Base-by-base conservation (phyloP, 2,329 filamentous ascomycete genomes). In the Beauveria sp. region DNA sequence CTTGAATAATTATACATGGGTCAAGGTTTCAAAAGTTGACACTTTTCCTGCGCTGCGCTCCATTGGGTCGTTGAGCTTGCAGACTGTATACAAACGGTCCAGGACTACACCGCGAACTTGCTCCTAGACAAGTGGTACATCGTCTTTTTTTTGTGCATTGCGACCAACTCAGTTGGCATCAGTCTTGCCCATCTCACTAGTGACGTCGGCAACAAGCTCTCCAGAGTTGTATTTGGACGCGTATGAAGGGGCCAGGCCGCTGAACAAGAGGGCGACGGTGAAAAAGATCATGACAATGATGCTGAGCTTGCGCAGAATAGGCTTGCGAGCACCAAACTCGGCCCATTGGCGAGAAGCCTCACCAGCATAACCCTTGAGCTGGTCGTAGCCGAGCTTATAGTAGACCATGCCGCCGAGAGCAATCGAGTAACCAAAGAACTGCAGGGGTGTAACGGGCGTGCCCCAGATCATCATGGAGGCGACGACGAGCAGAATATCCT, bases 371-470 rank as follows among this genome's bases (percentile, higher is more conserved):
- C 87, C 87, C 79, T 87, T 90, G 69, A 95, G 76, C 73, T 89
- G 88, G 58, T 93, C 89, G 62, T 82, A 82, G 62, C 88, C 88
- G 58, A 90, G 84, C 80, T 90, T 90, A 81, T 90, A 91, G 81
- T 88, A 90, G 67, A 91, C 76, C 78, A 95, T 89, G 70, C 90
- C 90, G 65, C 79, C 81, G 38, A 95, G 85, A 56, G 90, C 89
- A 71, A 95, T 90, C 74, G 82, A 83, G 82, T 93, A 95, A 67
- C 90, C 90, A 72, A 93, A 92, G 74, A 89, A 88, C 79, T 95
- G 90, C 62, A 93, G 83, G 61, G 78, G 78, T 18, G 88, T 85
- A 65, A 93, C 87, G 59, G 87, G 84, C 65, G 90, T 90, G 68
- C 85, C 84, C 88, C 90, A 93, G 75, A 93, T 90, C 67, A 90